A percentile compares a stretch with the other conserved stretches of the same genome.
phyloP scores from a whole-genome alignment of 306 rosid genomes.

The Coriaria nepalensis region DNA sequence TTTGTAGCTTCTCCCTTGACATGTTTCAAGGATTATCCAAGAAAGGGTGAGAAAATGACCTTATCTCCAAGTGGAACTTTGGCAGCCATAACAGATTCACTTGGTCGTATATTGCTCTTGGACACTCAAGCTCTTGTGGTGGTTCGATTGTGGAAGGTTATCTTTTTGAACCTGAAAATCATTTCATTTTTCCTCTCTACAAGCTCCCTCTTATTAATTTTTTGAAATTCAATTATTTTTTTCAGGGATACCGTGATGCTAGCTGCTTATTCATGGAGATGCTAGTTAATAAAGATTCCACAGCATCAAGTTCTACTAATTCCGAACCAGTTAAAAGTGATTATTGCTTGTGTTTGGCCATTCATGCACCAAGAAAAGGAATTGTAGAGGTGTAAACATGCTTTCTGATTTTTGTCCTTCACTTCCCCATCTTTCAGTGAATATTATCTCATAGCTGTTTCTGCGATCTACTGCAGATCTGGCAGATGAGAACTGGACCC shows the following conservation, averaged over 20 bases:
- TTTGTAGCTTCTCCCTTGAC: slow-evolving; percentile 78
- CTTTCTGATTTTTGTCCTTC: no score
- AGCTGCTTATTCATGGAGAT: slow-evolving; percentile 94
- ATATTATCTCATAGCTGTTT: not conserved
- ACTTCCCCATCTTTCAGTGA: no score
- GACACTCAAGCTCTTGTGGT: slow-evolving; percentile 97
- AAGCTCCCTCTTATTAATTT: not conserved
- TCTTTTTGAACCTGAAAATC: slow-evolving; percentile 1
- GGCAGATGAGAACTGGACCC: slow-evolving; percentile 99
- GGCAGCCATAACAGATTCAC: slow-evolving; percentile 96
- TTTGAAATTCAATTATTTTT: not conserved
- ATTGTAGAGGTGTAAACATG: slow-evolving; percentile 67
- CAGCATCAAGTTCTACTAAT: slow-evolving; percentile 43
- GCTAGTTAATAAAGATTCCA: slow-evolving; percentile 60
- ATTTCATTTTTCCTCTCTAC: not conserved
- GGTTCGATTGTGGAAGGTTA: slow-evolving; percentile 97
- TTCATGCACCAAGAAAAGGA: slow-evolving; percentile 95
- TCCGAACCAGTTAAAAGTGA: slow-evolving; percentile 77
- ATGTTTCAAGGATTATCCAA: slow-evolving; percentile 82
- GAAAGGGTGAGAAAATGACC: slow-evolving; percentile 96
- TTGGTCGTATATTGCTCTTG: slow-evolving; percentile 88
- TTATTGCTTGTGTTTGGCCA: slow-evolving; percentile 90
- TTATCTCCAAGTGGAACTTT: slow-evolving; percentile 95
- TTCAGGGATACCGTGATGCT: slow-evolving; percentile 92
- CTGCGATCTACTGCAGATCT: slow-evolving; percentile 43